Percentiles rank a stretch among this genome's conserved stretches.
Evolutionary conservation across 371 early-diverging fungal genomes (phyloP).

Genomic region (Mortierella polycephala): DNA sequence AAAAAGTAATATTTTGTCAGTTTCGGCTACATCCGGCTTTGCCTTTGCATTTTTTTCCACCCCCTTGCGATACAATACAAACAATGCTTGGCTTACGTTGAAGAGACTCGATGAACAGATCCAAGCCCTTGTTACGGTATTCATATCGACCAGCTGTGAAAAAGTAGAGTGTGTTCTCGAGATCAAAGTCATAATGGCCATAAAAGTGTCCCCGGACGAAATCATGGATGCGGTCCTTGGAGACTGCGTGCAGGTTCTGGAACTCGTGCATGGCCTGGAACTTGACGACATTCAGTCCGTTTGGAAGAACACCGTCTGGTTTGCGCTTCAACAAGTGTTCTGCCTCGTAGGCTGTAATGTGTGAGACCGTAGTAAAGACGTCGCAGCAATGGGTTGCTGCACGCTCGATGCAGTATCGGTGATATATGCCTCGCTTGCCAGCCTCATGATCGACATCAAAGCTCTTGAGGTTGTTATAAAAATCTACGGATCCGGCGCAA

Average conservation of each 20-base stretch:
- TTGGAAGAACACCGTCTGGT: constrained; percentile 97
- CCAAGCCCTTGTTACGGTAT: constrained; percentile 96
- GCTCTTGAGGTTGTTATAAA: constrained; percentile 92
- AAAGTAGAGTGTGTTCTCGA: constrained; percentile 96
- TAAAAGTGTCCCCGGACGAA: constrained; percentile 98
- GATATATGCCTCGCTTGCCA: constrained; percentile 96
- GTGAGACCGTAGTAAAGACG: constrained; percentile 98
- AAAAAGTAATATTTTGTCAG: not conserved
- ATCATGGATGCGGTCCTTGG: constrained; percentile 95
- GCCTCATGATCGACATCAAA: constrained; percentile 97
- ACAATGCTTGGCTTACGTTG: constrained; percentile 69
- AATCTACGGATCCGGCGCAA: constrained; percentile 96
- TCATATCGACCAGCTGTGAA: constrained; percentile 98
- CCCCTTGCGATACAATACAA: not conserved
- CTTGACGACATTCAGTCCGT: constrained; percentile 95
- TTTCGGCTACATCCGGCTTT: too few relatives aligned
- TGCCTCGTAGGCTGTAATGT: constrained; percentile 97
- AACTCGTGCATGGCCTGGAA: constrained; percentile 97
- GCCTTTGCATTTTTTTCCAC: too few relatives aligned
- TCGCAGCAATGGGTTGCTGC: constrained; percentile 96
- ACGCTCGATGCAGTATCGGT: constrained; percentile 96
- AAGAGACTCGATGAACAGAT: constrained; percentile 94
- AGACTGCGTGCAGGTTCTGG: constrained; percentile 94
- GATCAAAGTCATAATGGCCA: constrained; percentile 93
- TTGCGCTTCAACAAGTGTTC: constrained; percentile 94